Base-by-base conservation (phyloP, 768 basidiomycete genomes). In the Cyathus striatus region DNA sequence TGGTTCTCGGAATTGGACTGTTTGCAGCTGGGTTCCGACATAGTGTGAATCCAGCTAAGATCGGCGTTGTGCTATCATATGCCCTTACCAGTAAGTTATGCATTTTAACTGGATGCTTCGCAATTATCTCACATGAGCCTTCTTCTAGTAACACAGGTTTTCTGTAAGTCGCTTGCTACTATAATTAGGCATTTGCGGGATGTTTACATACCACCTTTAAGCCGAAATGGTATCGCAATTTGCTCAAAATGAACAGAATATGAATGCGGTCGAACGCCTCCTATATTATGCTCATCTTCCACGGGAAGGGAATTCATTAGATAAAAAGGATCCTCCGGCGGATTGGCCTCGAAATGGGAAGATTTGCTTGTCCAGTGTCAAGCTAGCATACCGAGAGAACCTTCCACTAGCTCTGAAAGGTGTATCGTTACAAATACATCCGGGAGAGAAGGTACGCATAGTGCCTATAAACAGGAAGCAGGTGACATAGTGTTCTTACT, bases 181-280 rank as follows among this genome's bases (percentile, higher is more conserved):
- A 36, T 21, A 10, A n/a, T 21, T 18, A 12, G 42, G 35, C 18
- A 18, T 36, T n/a, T n/a, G n/a, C n/a, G n/a, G n/a, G n/a, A n/a
- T n/a, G n/a, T n/a, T n/a, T n/a, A 36, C 9, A 36, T 9, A 18
- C 35, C 20, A 18, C 13, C 35, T 9, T 38, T 33, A 13, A 80
- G 76, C 78, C 4, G 68, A 78, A 47, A 70, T 81, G 58, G 68
- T 82, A 14, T 65, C 72, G 1, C 65, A 69, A 23, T 82, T 77
- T 49, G 79, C 81, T 3, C 66, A 70, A 47, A 80, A 75, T 47
- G 81, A 83, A 53, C 79, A 83, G 57, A 80, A 81, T 53, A 84
- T 86, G 76, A 85, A 86, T 50, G 76, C 80, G 0, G 82, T 82
- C 6, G 85, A 87, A 52, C 73, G 86, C 17, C 67, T 87, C 3